Evolutionary conservation across 768 basidiomycete genomes (phyloP).

Genomic region (Glaciozyma antarctica): DNA sequence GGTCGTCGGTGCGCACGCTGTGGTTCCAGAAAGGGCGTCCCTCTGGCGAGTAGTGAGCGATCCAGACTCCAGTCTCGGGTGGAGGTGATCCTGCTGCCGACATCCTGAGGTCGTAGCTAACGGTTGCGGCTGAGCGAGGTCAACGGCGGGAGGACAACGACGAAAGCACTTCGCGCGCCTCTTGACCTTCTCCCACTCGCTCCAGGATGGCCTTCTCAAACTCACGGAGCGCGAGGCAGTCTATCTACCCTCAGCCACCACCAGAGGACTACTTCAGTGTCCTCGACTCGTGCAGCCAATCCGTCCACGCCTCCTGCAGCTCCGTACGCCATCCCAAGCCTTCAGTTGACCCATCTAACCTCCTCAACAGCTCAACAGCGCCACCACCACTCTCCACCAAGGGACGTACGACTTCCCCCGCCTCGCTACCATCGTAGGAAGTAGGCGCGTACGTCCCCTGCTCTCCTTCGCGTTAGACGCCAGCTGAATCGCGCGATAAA

Average conservation of each 20-base stretch:
- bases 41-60: constrained; percentile 18
- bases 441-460: constrained; percentile 12
- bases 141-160: too few species aligned
- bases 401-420: constrained; percentile 21
- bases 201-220: too few species aligned
- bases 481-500: background rate
- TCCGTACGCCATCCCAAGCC: constrained; percentile 3
- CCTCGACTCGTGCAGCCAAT: constrained; percentile 6
- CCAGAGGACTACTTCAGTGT: constrained; percentile 12
- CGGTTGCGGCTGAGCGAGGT: background rate
- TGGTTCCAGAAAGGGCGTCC: constrained; percentile 29
- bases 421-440: constrained; percentile 4
- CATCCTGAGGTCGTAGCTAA: background rate
- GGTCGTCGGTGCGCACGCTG: constrained; percentile 4
- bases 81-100: background rate
- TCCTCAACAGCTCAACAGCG: constrained; percentile 2
- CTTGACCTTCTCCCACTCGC: too few species aligned
- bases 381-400: constrained; percentile 6
- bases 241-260: constrained; percentile 16
- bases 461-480: background rate
- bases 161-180: too few species aligned
- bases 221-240: constrained; percentile 6
- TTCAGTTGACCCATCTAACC: too few species aligned
- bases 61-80: background rate
- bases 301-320: background rate